Conservation (phyloP, 495 filamentous ascomycete species). For the Trichoderma virens region DNA sequence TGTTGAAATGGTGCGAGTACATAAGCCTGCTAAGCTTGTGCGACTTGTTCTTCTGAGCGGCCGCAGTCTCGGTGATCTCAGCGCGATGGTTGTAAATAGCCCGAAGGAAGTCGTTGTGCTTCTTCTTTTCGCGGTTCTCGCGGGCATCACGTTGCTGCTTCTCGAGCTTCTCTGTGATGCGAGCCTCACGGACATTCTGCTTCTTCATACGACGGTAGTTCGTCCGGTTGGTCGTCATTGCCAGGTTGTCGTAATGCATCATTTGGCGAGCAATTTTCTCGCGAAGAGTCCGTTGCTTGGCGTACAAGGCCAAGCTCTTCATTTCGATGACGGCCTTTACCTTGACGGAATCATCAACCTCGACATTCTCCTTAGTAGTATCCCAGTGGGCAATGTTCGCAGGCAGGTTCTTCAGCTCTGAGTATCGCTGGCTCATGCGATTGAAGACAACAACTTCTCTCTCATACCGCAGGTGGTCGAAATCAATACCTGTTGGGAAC, state of each 20-base stretch:
- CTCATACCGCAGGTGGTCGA: slow-evolving; percentile 74
- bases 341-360: slow-evolving; percentile 76
- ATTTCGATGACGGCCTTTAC: slow-evolving; percentile 86
- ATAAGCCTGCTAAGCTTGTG: slow-evolving; percentile 85
- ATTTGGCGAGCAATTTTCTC: slow-evolving; percentile 81
- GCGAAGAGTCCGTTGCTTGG: slow-evolving; percentile 76
- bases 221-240: slow-evolving; percentile 86
- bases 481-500: slow-evolving; percentile 79
- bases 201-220: slow-evolving; percentile 93
- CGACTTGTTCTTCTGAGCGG: slow-evolving; percentile 46
- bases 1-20: slow-evolving; percentile 81
- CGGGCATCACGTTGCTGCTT: slow-evolving; percentile 96
- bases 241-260: slow-evolving; percentile 87
- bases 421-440: slow-evolving; percentile 71
- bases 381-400: slow-evolving; percentile 83
- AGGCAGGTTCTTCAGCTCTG: slow-evolving; percentile 71
- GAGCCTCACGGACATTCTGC: slow-evolving; percentile 87
- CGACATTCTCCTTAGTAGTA: slow-evolving; percentile 58
- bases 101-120: slow-evolving; percentile 79
- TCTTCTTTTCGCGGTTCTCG: slow-evolving; percentile 90
- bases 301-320: slow-evolving; percentile 73
- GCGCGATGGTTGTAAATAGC: slow-evolving; percentile 54
- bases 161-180: slow-evolving; percentile 96
- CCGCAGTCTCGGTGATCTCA: slow-evolving; percentile 33
- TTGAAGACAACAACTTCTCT: slow-evolving; percentile 85